A percentile compares a stretch with the other conserved stretches of the same genome.
Conservation (phyloP, 164 flowering plant species). For the Malania oleifera region DNA sequence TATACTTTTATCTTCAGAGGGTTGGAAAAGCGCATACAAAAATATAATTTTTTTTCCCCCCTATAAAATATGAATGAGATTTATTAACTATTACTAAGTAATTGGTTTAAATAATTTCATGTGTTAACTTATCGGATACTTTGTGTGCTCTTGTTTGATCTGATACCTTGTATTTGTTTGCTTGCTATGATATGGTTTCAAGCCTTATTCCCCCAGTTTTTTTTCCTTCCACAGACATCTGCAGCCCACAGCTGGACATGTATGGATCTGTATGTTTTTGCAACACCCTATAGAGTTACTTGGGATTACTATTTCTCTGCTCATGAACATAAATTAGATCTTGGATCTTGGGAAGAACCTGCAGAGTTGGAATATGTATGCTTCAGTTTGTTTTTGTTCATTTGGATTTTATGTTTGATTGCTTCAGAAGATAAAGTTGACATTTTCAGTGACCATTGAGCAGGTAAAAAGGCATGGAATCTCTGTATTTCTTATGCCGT, state of each 20-base stretch:
- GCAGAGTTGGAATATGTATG: slow-evolving; percentile 94
- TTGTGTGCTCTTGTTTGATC: no score
- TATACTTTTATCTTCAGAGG: no score
- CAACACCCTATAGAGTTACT: slow-evolving; percentile 91
- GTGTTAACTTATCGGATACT: no score
- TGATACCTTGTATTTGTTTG: not conserved
- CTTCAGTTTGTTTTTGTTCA: not conserved
- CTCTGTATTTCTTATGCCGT: slow-evolving; percentile 98
- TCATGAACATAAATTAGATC: slow-evolving; percentile 69
- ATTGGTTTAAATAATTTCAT: no score
- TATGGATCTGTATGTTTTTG: slow-evolving; percentile 97
- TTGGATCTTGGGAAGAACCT: slow-evolving; percentile 89
- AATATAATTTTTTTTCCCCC: not conserved
- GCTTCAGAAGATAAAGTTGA: slow-evolving; percentile 1
- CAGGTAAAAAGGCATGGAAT: slow-evolving; percentile 97
- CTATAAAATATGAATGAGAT: not conserved
- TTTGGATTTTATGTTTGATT: not conserved
- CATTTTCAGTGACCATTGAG: slow-evolving; percentile 13
- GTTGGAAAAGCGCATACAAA: no score
- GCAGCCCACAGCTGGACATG: slow-evolving; percentile 97
- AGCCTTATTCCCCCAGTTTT: not conserved
- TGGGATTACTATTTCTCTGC: slow-evolving; percentile 97
- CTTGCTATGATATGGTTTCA: not conserved
- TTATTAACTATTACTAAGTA: no score
- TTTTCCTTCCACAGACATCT: slow-evolving; percentile 52